Conservation (phyloP, 163 green algal genomes). For the Picocystis sp. region DNA sequence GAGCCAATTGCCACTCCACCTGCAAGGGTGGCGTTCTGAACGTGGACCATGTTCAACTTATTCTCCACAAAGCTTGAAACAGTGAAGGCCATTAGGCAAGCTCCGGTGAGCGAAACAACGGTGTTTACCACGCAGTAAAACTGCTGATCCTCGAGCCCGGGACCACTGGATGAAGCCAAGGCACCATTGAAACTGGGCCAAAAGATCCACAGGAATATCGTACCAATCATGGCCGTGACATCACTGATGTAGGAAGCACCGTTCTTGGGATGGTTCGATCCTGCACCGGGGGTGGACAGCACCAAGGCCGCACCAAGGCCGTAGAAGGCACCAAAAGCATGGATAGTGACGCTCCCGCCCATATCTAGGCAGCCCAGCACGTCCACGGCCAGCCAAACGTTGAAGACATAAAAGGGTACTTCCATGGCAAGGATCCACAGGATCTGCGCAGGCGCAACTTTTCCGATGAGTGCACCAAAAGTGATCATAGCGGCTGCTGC, state of each 20-base stretch:
- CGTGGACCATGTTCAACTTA: slow-evolving; percentile 29
- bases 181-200: slow-evolving; percentile 39
- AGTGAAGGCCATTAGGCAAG: slow-evolving; percentile 29
- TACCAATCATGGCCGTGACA: slow-evolving; percentile 32
- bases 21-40: slow-evolving; percentile 50
- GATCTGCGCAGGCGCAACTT: slow-evolving; percentile 35
- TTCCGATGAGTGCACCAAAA: slow-evolving; percentile 42
- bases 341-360: slow-evolving; percentile 45
- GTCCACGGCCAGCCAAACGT: slow-evolving; percentile 9
- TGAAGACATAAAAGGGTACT: slow-evolving; percentile 14
- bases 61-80: slow-evolving; percentile 9
- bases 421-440: slow-evolving; percentile 24
- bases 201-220: slow-evolving; percentile 44
- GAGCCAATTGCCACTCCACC: slow-evolving; percentile 47
- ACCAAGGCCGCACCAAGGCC: slow-evolving; percentile 20
- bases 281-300: slow-evolving; percentile 11
- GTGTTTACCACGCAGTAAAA: slow-evolving; percentile 43
- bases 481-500: slow-evolving; percentile 42
- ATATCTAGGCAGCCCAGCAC: slow-evolving; percentile 35
- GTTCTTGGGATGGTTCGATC: slow-evolving; percentile 29
- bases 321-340: slow-evolving; percentile 43
- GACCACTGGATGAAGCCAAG: slow-evolving; percentile 16
- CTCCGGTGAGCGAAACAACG: slow-evolving; percentile 33
- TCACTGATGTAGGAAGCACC: slow-evolving; percentile 20
- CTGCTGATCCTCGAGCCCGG: slow-evolving; percentile 8